phyloP scores from a whole-genome alignment of 305 asterid species.

The Fraxinus paxiana region DNA sequence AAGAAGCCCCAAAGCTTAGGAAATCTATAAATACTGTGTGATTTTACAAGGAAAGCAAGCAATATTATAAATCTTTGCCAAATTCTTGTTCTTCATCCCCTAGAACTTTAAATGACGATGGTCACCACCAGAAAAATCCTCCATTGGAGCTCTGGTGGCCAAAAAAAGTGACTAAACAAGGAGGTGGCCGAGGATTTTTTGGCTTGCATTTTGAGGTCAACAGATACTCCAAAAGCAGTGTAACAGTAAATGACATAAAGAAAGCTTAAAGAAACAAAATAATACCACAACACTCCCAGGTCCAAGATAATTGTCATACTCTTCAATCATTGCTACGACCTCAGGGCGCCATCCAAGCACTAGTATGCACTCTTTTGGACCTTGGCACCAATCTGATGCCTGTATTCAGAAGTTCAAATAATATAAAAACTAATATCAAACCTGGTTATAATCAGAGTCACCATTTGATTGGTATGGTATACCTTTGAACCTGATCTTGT shows the following conservation, averaged over 20 bases:
- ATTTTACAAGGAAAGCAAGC: background rate
- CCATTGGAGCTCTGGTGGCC: background rate
- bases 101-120: background rate
- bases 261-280: background rate
- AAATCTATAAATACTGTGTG: background rate
- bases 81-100: background rate
- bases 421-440: conserved; percentile 22
- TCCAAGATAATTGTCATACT: conserved; percentile 89
- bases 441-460: conserved; percentile 15
- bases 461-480: conserved; percentile 19
- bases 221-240: background rate
- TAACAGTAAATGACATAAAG: background rate
- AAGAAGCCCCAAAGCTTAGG: background rate
- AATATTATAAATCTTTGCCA: background rate
- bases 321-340: conserved; percentile 81
- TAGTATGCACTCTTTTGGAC: conserved; percentile 79
- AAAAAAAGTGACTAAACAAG: background rate
- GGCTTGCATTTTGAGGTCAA: background rate
- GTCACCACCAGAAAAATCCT: background rate
- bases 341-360: conserved; percentile 95
- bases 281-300: conserved; percentile 89
- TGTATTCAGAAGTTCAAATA: conserved; percentile 30
- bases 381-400: conserved; percentile 69
- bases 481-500: conserved; percentile 80
- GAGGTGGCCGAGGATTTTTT: background rate